These are phyloP conservation scores for Phytophthora idaei DNA, from an alignment of 352 stramenopile genomes.

Conservation along the genomic window DNA sequence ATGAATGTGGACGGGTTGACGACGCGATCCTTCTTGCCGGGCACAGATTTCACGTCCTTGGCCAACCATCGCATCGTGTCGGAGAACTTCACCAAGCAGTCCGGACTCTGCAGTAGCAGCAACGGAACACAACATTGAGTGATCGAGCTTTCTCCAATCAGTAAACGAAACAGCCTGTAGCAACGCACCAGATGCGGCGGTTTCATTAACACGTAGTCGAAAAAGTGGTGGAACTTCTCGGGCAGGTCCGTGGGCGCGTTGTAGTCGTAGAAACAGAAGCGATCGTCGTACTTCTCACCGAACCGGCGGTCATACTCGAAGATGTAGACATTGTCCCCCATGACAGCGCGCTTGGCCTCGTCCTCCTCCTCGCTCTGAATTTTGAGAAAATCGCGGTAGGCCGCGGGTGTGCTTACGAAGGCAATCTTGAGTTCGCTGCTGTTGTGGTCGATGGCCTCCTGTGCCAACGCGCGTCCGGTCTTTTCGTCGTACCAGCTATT, in stretches of 20 bases:
- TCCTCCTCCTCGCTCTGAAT: slow-evolving; percentile 39
- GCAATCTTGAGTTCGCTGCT: slow-evolving; percentile 44
- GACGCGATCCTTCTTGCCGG: slow-evolving; percentile 43
- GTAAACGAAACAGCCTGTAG: neutral
- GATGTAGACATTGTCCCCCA: slow-evolving; percentile 52
- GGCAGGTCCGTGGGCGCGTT: slow-evolving; percentile 45
- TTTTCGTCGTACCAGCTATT: slow-evolving; percentile 51
- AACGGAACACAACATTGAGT: neutral
- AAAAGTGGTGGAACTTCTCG: slow-evolving; percentile 58
- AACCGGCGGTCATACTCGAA: slow-evolving; percentile 61
- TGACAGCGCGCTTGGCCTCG: slow-evolving; percentile 28
- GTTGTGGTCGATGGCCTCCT: slow-evolving; percentile 54
- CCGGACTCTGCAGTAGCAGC: slow-evolving; percentile 34
- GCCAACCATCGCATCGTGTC: slow-evolving; percentile 54
- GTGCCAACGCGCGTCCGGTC: slow-evolving; percentile 45
- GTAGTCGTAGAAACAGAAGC: slow-evolving; percentile 62
- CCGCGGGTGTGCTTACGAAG: slow-evolving; percentile 56
- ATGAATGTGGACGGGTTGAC: slow-evolving; percentile 53
- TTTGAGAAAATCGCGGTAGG: slow-evolving; percentile 47
- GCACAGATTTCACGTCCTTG: slow-evolving; percentile 35
- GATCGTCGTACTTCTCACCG: slow-evolving; percentile 50
- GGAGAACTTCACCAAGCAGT: slow-evolving; percentile 58
- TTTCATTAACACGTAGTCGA: slow-evolving; percentile 59
- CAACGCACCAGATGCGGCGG: slow-evolving; percentile 49
- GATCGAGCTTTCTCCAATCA: neutral